phyloP scores from a whole-genome alignment of 140 eudicot species.

The Senecio squalidus region DNA sequence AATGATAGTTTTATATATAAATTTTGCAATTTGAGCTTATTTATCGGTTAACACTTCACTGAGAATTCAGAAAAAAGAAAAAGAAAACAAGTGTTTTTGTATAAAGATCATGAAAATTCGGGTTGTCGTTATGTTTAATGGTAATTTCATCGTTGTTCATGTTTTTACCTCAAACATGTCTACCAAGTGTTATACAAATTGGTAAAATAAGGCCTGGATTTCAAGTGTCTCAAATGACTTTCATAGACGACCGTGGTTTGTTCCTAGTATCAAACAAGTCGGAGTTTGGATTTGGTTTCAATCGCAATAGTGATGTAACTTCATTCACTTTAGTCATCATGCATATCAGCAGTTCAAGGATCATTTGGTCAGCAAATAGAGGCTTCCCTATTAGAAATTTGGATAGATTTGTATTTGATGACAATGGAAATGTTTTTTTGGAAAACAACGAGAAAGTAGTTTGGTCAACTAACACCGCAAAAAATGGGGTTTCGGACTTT shows the following conservation, averaged over 20 bases:
- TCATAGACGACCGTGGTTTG: neutral
- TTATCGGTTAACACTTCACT: no score
- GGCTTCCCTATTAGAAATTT: slow-evolving; percentile 31
- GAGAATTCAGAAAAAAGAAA: no score
- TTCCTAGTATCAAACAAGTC: neutral
- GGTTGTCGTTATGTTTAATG: neutral
- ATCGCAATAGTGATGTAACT: neutral
- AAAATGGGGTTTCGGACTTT: neutral
- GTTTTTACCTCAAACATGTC: neutral
- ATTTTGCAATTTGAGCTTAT: no score
- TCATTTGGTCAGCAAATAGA: slow-evolving; percentile 71
- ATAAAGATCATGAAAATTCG: neutral
- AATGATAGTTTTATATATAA: no score
- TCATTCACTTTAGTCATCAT: neutral
- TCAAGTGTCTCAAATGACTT: neutral
- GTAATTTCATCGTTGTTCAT: neutral
- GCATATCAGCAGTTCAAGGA: slow-evolving; percentile 37
- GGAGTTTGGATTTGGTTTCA: neutral
- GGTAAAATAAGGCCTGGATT: neutral
- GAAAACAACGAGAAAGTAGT: neutral
- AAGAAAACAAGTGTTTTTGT: no score
- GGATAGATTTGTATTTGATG: slow-evolving; percentile 45
- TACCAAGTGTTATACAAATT: neutral
- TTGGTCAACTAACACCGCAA: neutral
- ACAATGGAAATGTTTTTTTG: slow-evolving; percentile 28